Base-by-base conservation (phyloP, 2,329 filamentous ascomycete species). In the Penicillium sclerotiorum region DNA sequence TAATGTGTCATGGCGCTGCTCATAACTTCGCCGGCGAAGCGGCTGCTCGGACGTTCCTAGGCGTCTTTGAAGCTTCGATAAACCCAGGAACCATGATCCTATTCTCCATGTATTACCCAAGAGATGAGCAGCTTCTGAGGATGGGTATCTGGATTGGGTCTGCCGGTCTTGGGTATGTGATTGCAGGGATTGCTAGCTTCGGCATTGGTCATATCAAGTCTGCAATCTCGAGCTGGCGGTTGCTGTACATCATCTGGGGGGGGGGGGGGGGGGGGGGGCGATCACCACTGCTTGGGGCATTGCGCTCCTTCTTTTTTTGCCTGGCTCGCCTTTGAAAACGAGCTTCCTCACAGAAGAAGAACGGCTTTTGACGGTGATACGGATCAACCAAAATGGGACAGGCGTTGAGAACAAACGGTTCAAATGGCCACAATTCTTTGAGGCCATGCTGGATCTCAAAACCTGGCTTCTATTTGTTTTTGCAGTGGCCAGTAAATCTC, bases 381-480 rank as follows among this genome's bases (percentile, higher is more conserved):
- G 45, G 11, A 23, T 45, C 5, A 21, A 35, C 23, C 20, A 28
- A 5, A 84, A 85, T 65, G 78, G 84, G 67, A 48, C 50, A 8
- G 51, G 49, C 1, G 44, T 55, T 12, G 37, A 52, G 18, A 49
- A 48, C 13, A 46, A 52, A 9, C 41, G 49, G 12, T 45, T 50
- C 30, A 52, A 55, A 30, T 38, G 21, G 20, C 28, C 32, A 4
- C 52, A 55, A 23, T 41, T 48, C 21, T 3, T n/a, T n/a, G 52
- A 52, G 27, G 41, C 49, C 5, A 13, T 52, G 3, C 12, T 17
- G 11, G 52, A 50, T 28, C 33, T 41, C 15, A 52, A 47, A 27
- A 22, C 42, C 2, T 52, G 45, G 49, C 32, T 46, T 8, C 36
- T 42, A 2, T 28, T 47, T 28, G 18, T 47, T 33, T 21, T 47